Evolutionary conservation across 2,329 filamentous ascomycete genomes (phyloP), one percentile per base, ranked within the genome.

Genomic region (Fusarium drepaniforme): DNA sequence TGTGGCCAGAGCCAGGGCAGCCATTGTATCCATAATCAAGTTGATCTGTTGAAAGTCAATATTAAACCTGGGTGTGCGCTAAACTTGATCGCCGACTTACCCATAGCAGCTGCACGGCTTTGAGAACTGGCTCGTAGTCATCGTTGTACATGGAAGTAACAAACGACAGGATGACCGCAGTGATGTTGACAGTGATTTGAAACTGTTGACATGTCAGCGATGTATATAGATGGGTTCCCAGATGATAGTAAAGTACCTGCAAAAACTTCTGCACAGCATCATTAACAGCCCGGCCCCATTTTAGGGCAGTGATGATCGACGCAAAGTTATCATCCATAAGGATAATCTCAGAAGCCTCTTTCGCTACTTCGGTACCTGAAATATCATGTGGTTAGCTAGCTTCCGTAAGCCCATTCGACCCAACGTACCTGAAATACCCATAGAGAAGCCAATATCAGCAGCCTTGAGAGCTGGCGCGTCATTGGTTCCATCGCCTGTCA

Each of bases 141-240:
- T 84, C 80, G 68, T 86, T 88, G 16, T 90, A 87, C 57, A 93
- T 88, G 12, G 90, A 88, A 6, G 90, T 90, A 69, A 92, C 84
- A 73, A 93, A 92, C 11, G 91, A 90, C 18, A 92, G 86, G 46
- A 91, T 81, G 15, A 92, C 90, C 8, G 91, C 91, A 8, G 91
- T 92, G 72, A 93, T 92, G 79, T 93, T 93, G 80, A 93, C 91
- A 3, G 92, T 93, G 77, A 93, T 89, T 84, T 90, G 88, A 77
- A 91, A 91, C 84, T 80, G 64, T 28, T 35, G n/a, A n/a, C 9
- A 18, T 56, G 44, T 64, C 35, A 64, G 58, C 6, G 18, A 42
- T 30, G 28, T 38, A 18, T n/a, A 25, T 30, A 15, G 35, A 25
- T 18, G 35, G 37, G 8, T 44, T n/a, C 4, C n/a, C 35, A 28